Conservation (phyloP, 2,329 filamentous ascomycete species). For the Phyllosticta paracitricarpa region DNA sequence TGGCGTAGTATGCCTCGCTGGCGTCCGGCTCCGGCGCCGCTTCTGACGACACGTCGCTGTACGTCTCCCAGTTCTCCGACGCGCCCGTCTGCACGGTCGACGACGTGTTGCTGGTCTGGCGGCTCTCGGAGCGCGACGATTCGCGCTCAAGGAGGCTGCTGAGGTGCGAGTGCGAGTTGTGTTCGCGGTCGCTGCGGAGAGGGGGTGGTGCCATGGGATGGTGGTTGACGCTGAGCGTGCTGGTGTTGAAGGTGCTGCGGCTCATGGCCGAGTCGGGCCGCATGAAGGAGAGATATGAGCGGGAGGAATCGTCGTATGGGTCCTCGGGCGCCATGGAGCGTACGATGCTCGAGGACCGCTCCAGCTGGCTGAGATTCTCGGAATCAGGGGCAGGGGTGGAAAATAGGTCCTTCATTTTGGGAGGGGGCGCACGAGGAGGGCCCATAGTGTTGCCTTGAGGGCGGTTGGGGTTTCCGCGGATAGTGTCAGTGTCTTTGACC, state of each 20-base stretch:
- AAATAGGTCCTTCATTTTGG: conserved; percentile 83
- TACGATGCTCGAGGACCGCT: conserved; percentile 49
- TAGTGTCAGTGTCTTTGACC: conserved; percentile 21
- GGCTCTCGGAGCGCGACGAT: conserved; percentile 29
- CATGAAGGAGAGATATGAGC: conserved; percentile 15
- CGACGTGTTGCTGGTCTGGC: conserved; percentile 67
- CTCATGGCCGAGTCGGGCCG: conserved; percentile 7
- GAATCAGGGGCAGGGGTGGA: conserved; percentile 37
- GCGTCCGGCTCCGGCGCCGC: conserved; percentile 42
- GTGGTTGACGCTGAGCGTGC: conserved; percentile 9
- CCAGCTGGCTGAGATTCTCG: conserved; percentile 23
- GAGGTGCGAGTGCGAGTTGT: background rate
- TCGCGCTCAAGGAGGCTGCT: conserved; percentile 15
- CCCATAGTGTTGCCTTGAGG: conserved; percentile 21
- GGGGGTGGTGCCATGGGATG: conserved; percentile 7
- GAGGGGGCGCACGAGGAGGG: conserved; percentile 52
- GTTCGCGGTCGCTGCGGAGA: background rate
- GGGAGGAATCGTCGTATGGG: conserved; percentile 61
- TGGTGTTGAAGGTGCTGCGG: conserved; percentile 2
- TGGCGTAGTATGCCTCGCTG: conserved; percentile 71
- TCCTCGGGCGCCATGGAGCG: conserved; percentile 64
- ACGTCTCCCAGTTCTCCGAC: conserved; percentile 97
- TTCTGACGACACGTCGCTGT: conserved; percentile 55
- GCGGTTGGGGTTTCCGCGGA: conserved; percentile 13
- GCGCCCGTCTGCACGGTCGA: conserved; percentile 49